Evolutionary conservation across 2,329 filamentous ascomycete genomes (phyloP).

Genomic region (Talaromyces sp.): DNA sequence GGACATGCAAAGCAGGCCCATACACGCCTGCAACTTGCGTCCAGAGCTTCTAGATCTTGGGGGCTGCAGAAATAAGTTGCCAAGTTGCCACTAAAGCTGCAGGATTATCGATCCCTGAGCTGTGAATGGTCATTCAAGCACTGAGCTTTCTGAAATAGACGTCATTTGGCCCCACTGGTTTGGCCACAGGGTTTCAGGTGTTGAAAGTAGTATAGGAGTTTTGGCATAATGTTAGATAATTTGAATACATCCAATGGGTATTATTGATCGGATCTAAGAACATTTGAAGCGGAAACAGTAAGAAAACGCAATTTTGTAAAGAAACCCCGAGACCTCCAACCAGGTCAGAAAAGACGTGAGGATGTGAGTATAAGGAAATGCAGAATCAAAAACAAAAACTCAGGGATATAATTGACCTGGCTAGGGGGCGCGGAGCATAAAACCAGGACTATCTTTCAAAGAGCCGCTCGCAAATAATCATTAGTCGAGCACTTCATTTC

Average conservation of each 20-base stretch:
- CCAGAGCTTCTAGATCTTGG: too few species aligned
- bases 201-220: too few species aligned
- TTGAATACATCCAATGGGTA: constrained; percentile 25
- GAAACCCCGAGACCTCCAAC: constrained; percentile 11
- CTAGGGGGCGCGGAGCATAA: constrained; percentile 10
- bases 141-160: not conserved
- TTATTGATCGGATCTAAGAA: constrained; percentile 22
- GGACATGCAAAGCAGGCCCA: too few species aligned
- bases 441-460: constrained; percentile 14
- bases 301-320: not conserved
- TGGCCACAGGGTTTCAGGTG: too few species aligned
- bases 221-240: not conserved
- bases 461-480: constrained; percentile 19
- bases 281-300: constrained; percentile 9
- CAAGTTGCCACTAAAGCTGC: not conserved
- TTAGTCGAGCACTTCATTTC: constrained; percentile 23
- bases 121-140: not conserved
- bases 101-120: not conserved
- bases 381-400: constrained; percentile 10
- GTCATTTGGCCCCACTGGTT: not conserved
- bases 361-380: constrained; percentile 6
- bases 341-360: constrained; percentile 9
- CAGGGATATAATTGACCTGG: constrained; percentile 24
- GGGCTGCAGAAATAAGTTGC: not conserved
- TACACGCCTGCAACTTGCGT: too few species aligned